These are phyloP conservation scores for Xylaria scruposa DNA, from an alignment of 495 filamentous ascomycete species.

Conservation along the genomic window DNA sequence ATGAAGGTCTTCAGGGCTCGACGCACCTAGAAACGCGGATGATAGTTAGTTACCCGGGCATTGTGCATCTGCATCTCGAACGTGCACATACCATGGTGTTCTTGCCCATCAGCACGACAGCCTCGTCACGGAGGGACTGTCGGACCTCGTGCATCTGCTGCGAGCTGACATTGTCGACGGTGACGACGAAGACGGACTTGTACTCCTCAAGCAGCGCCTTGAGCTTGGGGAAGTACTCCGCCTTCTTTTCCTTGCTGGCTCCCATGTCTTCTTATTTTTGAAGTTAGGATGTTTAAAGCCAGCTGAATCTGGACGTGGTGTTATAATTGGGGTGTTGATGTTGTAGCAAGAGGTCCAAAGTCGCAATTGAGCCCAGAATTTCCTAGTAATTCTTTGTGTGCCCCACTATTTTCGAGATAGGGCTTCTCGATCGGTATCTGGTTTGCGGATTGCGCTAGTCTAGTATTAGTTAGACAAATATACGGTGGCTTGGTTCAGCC, in stretches of 20 bases:
- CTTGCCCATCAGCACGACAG: slow-evolving; percentile 98
- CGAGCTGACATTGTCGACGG: slow-evolving; percentile 94
- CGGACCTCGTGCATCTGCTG: slow-evolving; percentile 99
- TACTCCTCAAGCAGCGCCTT: slow-evolving; percentile 92
- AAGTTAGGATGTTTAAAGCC: slow-evolving; percentile 99
- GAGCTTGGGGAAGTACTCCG: slow-evolving; percentile 99
- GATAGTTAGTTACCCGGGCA: no score
- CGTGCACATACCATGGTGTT: slow-evolving; percentile 84
- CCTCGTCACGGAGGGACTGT: slow-evolving; percentile 82
- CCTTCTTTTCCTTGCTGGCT: slow-evolving; percentile 94
- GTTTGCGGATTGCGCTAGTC: not conserved
- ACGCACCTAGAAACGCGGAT: slow-evolving; percentile 72
- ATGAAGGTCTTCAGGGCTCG: slow-evolving; percentile 97
- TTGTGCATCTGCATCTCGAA: no score
- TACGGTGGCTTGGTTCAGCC: not conserved
- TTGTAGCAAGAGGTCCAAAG: slow-evolving; percentile 25
- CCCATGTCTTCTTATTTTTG: slow-evolving; percentile 97
- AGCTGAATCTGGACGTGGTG: slow-evolving; percentile 44
- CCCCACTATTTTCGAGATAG: slow-evolving; percentile 20
- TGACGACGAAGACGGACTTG: slow-evolving; percentile 95
- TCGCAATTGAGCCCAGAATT: slow-evolving; percentile 31
- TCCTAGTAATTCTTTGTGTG: slow-evolving; percentile 43
- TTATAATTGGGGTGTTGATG: slow-evolving; percentile 25
- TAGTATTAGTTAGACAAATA: not conserved
- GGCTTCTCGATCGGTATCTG: slow-evolving; percentile 30